Evolutionary conservation across 345 rosid species (phyloP).

Genomic region (Bruguiera parviflora): DNA sequence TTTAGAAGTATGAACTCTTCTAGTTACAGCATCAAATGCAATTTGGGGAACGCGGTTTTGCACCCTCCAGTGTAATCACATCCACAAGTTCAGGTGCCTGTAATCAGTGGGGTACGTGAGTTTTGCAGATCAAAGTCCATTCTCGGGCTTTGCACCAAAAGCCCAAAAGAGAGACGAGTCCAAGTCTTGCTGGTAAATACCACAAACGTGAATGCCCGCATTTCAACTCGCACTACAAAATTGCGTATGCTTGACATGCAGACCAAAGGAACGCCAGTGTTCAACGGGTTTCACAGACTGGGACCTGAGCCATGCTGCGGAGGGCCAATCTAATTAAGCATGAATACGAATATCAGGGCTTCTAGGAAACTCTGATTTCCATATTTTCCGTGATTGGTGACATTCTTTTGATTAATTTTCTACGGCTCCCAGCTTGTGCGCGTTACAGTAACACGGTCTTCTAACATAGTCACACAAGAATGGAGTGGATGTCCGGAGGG

Average conservation of each 20-base stretch:
- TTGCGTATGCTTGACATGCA: constrained; percentile 91
- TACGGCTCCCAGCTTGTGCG: not conserved
- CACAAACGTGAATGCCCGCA: too few species aligned
- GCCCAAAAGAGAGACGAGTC: too few species aligned
- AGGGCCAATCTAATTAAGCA: constrained; percentile 78
- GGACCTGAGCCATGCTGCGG: constrained; percentile 84
- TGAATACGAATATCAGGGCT: constrained; percentile 56
- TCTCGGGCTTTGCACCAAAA: too few species aligned
- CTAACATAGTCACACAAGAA: constrained; percentile 9
- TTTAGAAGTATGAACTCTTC: too few species aligned
- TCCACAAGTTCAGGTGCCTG: too few species aligned
- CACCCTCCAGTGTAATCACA: too few species aligned
- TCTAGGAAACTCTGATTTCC: constrained; percentile 56
- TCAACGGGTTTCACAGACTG: too few species aligned
- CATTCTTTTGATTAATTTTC: constrained; percentile 10
- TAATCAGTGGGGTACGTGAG: too few species aligned
- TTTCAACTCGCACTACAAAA: constrained; percentile 76
- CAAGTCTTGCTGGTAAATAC: too few species aligned
- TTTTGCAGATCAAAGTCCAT: too few species aligned
- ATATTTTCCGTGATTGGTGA: not conserved
- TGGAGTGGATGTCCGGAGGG: constrained; percentile 1
- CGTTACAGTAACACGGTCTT: not conserved
- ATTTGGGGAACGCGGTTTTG: too few species aligned
- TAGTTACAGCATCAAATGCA: too few species aligned
- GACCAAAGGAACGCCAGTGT: constrained; percentile 94